Evolutionary conservation across 2,329 filamentous ascomycete genomes (phyloP), one percentile per base, ranked within the genome.

Genomic region (Scedosporium minutisporum): DNA sequence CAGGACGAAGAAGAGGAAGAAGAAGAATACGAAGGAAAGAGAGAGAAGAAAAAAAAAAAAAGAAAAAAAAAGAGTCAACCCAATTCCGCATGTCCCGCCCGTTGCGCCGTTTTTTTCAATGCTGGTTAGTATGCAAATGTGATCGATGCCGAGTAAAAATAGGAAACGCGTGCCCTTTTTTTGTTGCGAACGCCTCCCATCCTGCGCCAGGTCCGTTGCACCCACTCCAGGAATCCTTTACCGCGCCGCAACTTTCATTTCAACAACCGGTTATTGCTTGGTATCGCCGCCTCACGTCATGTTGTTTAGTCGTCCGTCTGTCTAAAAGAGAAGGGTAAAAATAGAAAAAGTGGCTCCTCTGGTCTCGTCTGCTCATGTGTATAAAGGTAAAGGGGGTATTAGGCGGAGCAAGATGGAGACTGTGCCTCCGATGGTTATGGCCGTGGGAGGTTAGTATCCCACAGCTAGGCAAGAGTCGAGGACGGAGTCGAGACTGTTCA

Each of bases 401-500:
- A 38, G 33, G 33, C 9, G 33, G 33, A 38, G 33, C 33, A 38
- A 38, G 4, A 38, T 38, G 33, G 33, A 14, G 33, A 38, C 33
- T 38, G 33, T 38, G 33, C 33, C 33, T 4, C 33, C 29, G 48
- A 57, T 65, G 18, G 57, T 51, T 63, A 65, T 66, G 46, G 33
- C 29, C 14, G 5, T 23, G 41, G 16, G 18, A 3, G 44, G 18
- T 33, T 44, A 57, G 27, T 62, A 78, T 51, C 75, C 76, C 63
- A 79, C 80, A 6, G 79, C 77, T 41, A 85, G 72, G 64, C 81
- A 81, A 3, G 81, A 82, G 64, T 86, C 83, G 60, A 88, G 74
- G 16, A 87, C 76, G 48, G 72, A 75, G 66, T 87, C 81, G 27
- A 88, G 75, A 62, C 78, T 73, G 58, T 78, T 74, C 67, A 77